These are phyloP conservation scores for Albizia julibrissin DNA, from an alignment of 306 rosid genomes.

Conservation along the genomic window DNA sequence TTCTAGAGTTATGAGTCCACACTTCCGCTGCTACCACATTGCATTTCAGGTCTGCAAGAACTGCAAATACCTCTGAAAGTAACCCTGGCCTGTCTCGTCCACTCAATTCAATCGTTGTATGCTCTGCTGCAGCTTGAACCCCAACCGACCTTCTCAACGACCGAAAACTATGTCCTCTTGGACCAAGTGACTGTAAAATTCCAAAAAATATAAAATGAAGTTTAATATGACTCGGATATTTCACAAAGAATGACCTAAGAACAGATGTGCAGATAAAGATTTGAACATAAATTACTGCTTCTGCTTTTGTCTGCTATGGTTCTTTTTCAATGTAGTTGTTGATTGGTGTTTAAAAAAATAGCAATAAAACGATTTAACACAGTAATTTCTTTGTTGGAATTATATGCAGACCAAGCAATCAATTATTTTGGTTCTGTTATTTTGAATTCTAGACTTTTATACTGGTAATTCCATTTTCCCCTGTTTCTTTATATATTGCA, in stretches of 20 bases:
- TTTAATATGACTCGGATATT: conserved; percentile 8
- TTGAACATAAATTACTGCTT: conserved; percentile 21
- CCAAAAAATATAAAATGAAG: neutral
- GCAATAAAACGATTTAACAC: conserved; percentile 14
- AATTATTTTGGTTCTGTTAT: neutral
- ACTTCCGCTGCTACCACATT: conserved; percentile 97
- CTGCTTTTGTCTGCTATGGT: conserved; percentile 20
- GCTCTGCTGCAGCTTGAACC: conserved; percentile 73
- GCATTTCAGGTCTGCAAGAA: conserved; percentile 89
- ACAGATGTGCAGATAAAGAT: neutral
- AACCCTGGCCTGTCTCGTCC: conserved; percentile 95
- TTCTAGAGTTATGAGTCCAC: conserved; percentile 97
- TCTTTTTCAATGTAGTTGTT: conserved; percentile 25
- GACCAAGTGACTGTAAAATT: conserved; percentile 76
- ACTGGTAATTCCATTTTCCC: neutral
- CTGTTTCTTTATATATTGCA: conserved; percentile 15
- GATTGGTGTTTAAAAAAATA: conserved; percentile 9
- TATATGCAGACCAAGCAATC: neutral
- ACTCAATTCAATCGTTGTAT: conserved; percentile 83
- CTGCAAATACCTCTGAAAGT: conserved; percentile 97
- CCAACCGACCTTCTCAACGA: conserved; percentile 92
- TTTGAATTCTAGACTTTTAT: neutral
- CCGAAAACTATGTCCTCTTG: conserved; percentile 71
- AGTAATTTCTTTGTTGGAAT: neutral
- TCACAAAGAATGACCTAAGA: conserved; percentile 13